Conservation (phyloP, 2,329 filamentous ascomycete species). For the Gaeumannomyces tritici region DNA sequence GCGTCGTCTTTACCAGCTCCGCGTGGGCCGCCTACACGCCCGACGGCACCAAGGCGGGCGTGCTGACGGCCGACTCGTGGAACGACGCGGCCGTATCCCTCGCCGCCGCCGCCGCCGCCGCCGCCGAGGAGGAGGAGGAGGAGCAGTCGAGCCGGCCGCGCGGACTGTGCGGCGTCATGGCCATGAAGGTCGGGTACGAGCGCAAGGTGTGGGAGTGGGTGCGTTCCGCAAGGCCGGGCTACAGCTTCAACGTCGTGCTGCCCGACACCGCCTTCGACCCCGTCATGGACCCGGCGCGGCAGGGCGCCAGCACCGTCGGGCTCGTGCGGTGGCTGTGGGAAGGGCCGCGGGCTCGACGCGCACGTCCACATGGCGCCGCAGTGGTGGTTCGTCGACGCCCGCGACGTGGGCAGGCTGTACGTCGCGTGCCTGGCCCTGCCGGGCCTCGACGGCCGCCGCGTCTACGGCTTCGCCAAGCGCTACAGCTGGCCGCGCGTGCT, state of each 20-base stretch:
- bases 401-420: slow-evolving; percentile 19
- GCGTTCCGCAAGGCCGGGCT: slow-evolving; percentile 15
- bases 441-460: slow-evolving; percentile 17
- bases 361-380: slow-evolving; percentile 16
- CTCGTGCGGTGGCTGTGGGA: slow-evolving; percentile 21
- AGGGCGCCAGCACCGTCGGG: slow-evolving; percentile 21
- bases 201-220: slow-evolving; percentile 23
- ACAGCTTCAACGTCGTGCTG: slow-evolving; percentile 21
- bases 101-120: slow-evolving; percentile 6
- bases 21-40: slow-evolving; percentile 22
- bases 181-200: slow-evolving; percentile 21
- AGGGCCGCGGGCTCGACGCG: slow-evolving; percentile 13
- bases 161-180: slow-evolving; percentile 20
- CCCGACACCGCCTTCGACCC: slow-evolving; percentile 19
- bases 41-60: slow-evolving; percentile 10
- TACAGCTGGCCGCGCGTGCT: slow-evolving; percentile 20
- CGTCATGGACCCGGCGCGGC: slow-evolving; percentile 17
- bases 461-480: slow-evolving; percentile 20
- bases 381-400: slow-evolving; percentile 20
- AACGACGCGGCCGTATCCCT: slow-evolving; percentile 20
- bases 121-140: no score
- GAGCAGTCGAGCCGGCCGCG: no score
- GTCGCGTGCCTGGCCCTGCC: slow-evolving; percentile 18
- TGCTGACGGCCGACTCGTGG: slow-evolving; percentile 16
- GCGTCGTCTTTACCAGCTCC: slow-evolving; percentile 20